Evolutionary conservation across 2,329 filamentous ascomycete species (phyloP).

Genomic region (Juglanconis juglandina): DNA sequence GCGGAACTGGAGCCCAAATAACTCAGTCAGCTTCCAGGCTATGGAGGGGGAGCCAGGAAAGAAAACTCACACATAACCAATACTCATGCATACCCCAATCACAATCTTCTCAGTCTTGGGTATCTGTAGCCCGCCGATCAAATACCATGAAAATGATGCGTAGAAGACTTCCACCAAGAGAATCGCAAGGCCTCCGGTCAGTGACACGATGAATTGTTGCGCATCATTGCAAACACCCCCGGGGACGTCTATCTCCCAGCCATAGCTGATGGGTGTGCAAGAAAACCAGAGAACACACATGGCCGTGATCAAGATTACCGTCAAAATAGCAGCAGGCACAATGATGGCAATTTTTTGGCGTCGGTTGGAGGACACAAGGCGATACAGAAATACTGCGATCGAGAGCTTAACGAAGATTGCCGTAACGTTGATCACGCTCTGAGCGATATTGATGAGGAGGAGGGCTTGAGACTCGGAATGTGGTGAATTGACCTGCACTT

Average conservation of each 20-base stretch:
- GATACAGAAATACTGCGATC: slow-evolving; percentile 12
- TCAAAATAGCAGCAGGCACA: slow-evolving; percentile 6
- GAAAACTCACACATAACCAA: slow-evolving; percentile 13
- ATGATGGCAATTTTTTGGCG: not conserved
- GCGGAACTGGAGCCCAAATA: not conserved
- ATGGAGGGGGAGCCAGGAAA: not conserved
- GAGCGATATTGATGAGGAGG: slow-evolving; percentile 1
- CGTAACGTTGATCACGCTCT: slow-evolving; percentile 1
- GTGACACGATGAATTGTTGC: not conserved
- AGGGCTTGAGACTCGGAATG: not conserved
- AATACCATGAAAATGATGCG: slow-evolving; percentile 14
- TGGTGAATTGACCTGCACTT: not conserved
- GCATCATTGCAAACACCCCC: not conserved
- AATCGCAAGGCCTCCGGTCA: not conserved
- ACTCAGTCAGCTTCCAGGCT: not conserved
- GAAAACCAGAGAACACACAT: slow-evolving; percentile 11
- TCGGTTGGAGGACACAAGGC: slow-evolving; percentile 2
- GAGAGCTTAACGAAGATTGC: slow-evolving; percentile 10
- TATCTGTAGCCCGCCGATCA: slow-evolving; percentile 8
- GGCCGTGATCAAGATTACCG: not conserved
- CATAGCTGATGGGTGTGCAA: slow-evolving; percentile 10
- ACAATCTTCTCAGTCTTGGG: slow-evolving; percentile 16
- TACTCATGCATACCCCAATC: slow-evolving; percentile 16
- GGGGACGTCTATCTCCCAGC: slow-evolving; percentile 3
- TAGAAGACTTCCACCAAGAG: slow-evolving; percentile 13